A percentile compares a stretch with the other conserved stretches of the same genome.
Conservation (phyloP, 2,329 filamentous ascomycete species). For the Pseudomassariella vexata region DNA sequence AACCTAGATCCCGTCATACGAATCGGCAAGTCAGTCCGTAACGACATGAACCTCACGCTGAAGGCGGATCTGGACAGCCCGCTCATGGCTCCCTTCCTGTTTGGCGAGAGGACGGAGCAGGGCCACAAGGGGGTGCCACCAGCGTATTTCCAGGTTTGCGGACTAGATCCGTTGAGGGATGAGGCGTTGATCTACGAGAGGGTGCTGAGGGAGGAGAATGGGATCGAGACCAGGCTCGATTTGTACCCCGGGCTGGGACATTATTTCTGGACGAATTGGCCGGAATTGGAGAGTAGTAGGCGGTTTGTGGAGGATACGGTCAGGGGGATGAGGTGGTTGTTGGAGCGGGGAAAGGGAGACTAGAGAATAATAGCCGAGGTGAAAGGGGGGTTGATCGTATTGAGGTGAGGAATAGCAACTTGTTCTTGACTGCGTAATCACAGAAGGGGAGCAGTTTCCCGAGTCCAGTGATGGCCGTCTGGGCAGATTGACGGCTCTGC, state of each 20-base stretch:
- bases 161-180: conserved; percentile 44
- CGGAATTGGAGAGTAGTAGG: conserved; percentile 14
- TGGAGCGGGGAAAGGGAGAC: too few relatives aligned
- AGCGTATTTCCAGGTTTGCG: conserved; percentile 44
- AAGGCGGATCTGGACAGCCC: conserved; percentile 9
- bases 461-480: too few relatives aligned
- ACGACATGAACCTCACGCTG: conserved; percentile 3
- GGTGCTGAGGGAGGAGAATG: conserved; percentile 33
- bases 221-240: conserved; percentile 36
- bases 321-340: conserved; percentile 17
- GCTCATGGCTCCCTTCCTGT: conserved; percentile 15
- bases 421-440: too few relatives aligned
- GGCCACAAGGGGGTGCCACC: conserved; percentile 31
- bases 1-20: conserved; percentile 15
- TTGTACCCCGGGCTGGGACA: conserved; percentile 19
- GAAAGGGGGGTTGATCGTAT: too few relatives aligned
- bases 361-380: too few relatives aligned
- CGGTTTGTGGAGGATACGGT: conserved; percentile 20
- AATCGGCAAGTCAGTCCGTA: conserved; percentile 3
- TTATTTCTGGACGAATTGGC: conserved; percentile 22
- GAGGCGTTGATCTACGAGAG: conserved; percentile 47
- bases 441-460: too few relatives aligned
- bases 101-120: conserved; percentile 7
- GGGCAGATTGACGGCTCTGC: too few relatives aligned
- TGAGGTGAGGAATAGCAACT: too few relatives aligned